Evolutionary conservation across 768 basidiomycete genomes (phyloP).

Genomic region (Trametopsis cervina): DNA sequence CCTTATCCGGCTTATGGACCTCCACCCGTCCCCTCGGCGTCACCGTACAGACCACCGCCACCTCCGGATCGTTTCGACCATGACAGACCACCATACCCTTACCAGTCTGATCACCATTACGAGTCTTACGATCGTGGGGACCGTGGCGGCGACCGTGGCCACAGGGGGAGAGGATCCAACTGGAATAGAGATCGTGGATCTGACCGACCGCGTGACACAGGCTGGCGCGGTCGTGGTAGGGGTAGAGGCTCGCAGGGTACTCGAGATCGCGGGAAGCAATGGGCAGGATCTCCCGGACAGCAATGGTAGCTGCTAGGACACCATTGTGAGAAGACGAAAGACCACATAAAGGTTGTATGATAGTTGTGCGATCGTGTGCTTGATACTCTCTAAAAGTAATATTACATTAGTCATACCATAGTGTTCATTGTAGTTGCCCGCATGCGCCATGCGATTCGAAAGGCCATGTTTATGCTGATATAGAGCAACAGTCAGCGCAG

Average conservation of each 20-base stretch:
- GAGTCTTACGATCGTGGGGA: constrained; percentile 8
- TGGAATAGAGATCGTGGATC: constrained; percentile 3
- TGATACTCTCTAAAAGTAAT: too few species aligned
- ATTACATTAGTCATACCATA: too few species aligned
- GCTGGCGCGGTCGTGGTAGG: constrained; percentile 11
- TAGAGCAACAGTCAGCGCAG: too few species aligned
- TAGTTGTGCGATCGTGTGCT: too few species aligned
- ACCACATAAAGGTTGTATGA: too few species aligned
- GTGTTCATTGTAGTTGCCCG: too few species aligned
- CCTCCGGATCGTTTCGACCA: not conserved
- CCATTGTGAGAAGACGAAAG: too few species aligned
- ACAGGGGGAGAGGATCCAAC: not conserved
- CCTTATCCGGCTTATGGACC: constrained; percentile 1
- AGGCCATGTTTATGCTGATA: too few species aligned
- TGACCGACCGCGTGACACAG: constrained; percentile 11
- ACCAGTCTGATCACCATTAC: constrained; percentile 2
- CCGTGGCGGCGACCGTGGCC: constrained; percentile 1
- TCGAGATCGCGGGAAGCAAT: not conserved
- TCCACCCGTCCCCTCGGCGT: not conserved
- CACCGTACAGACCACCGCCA: not conserved
- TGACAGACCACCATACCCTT: constrained; percentile 1
- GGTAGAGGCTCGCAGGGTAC: constrained; percentile 7
- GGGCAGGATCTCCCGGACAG: constrained; percentile 1
- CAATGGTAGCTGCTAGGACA: too few species aligned
- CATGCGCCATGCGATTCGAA: too few species aligned